Percentiles rank a stretch among this genome's conserved stretches.
These are phyloP conservation scores for Annulohypoxylon nitens DNA, from an alignment of 495 filamentous ascomycete species.

Conservation along the genomic window DNA sequence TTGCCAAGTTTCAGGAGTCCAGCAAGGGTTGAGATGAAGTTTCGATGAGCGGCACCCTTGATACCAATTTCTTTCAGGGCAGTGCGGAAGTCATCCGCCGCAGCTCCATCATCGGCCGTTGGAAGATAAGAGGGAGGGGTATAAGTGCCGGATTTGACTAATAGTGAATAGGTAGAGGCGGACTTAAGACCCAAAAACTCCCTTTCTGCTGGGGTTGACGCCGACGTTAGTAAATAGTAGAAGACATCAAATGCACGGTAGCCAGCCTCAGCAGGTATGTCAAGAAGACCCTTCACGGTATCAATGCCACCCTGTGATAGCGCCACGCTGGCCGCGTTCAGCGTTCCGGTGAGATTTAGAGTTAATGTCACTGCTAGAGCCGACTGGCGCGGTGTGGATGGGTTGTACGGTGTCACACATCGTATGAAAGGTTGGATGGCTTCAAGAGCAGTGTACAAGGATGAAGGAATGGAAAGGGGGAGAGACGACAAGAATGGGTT, in stretches of 20 bases:
- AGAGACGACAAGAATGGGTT: conserved; percentile 84
- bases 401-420: conserved; percentile 89
- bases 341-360: conserved; percentile 81
- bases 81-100: conserved; percentile 90
- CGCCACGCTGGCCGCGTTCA: conserved; percentile 80
- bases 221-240: conserved; percentile 92
- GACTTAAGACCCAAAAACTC: conserved; percentile 90
- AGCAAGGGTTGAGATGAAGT: conserved; percentile 84
- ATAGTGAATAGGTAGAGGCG: conserved; percentile 80
- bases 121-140: conserved; percentile 90
- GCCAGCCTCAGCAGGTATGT: conserved; percentile 81
- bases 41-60: conserved; percentile 82
- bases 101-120: conserved; percentile 91
- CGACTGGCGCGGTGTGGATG: conserved; percentile 83
- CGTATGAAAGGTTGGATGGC: conserved; percentile 87
- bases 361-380: conserved; percentile 84
- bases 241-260: conserved; percentile 98
- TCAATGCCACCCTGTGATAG: conserved; percentile 91
- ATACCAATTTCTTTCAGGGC: conserved; percentile 91
- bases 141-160: conserved; percentile 87
- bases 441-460: conserved; percentile 79
- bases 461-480: conserved; percentile 79
- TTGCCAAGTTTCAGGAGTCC: conserved; percentile 93
- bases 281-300: conserved; percentile 81
- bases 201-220: conserved; percentile 89